Conservation (phyloP, 345 rosid species). For the Pugionium cornutum region DNA sequence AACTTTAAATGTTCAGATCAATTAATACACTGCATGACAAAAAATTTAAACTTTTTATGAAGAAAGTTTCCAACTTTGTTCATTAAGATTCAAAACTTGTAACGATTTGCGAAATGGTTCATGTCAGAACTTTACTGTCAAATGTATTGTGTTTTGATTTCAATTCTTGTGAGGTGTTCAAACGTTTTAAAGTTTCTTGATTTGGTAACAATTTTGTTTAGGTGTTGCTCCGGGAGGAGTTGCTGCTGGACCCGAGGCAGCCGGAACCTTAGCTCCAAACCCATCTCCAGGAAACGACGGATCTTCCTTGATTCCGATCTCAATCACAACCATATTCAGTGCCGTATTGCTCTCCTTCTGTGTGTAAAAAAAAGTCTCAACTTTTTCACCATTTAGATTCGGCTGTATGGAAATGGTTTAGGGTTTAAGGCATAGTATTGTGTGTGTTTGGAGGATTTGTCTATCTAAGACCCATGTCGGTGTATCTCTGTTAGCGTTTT, state of each 20-base stretch:
- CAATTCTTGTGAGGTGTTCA: neutral
- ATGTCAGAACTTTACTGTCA: neutral
- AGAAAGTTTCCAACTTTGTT: neutral
- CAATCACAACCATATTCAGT: conserved; percentile 15
- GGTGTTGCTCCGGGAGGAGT: conserved; percentile 38
- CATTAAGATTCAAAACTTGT: neutral
- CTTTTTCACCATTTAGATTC: conserved; percentile 23
- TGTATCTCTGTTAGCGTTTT: neutral
- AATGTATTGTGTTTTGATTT: neutral
- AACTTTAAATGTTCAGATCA: too few relatives aligned
- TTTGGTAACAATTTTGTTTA: neutral
- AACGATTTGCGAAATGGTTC: neutral
- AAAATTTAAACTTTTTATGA: too few relatives aligned
- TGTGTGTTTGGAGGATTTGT: conserved; percentile 12
- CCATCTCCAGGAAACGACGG: conserved; percentile 34
- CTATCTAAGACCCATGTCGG: conserved; percentile 15
- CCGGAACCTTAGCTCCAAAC: conserved; percentile 22
- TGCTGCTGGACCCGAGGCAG: conserved; percentile 30
- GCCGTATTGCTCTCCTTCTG: conserved; percentile 15
- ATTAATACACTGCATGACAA: neutral
- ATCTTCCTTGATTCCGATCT: conserved; percentile 31
- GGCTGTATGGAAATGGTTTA: conserved; percentile 25
- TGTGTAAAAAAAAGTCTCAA: neutral
- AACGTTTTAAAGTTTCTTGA: conserved; percentile 1
- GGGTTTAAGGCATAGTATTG: neutral